A percentile compares a stretch with the other conserved stretches of the same genome.
These are phyloP conservation scores for Metschnikowia baotianmanensis DNA, from an alignment of 805 yeast genomes.

Conservation along the genomic window DNA sequence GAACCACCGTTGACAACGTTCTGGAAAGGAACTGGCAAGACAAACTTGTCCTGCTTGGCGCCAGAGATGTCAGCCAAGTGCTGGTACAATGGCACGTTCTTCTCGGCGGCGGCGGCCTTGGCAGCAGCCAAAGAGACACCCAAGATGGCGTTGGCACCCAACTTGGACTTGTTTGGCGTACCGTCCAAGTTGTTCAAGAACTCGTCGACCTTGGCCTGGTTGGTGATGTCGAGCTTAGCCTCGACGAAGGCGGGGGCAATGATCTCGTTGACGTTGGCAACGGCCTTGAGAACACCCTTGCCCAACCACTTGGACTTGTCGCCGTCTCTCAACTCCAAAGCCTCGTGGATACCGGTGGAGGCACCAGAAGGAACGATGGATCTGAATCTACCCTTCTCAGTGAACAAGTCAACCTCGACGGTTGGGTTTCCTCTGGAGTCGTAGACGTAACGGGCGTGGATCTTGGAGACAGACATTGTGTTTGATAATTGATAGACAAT, in stretches of 20 bases:
- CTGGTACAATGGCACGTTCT: slow-evolving; percentile 87
- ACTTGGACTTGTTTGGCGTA: slow-evolving; percentile 93
- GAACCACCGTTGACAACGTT: slow-evolving; percentile 99
- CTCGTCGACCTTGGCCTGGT: slow-evolving; percentile 85
- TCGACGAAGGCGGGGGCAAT: slow-evolving; percentile 91
- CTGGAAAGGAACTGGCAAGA: slow-evolving; percentile 98
- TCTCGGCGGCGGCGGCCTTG: slow-evolving; percentile 97
- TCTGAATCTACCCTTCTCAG: slow-evolving; percentile 92
- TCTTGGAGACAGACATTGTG: slow-evolving; percentile 80
- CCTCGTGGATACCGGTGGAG: slow-evolving; percentile 98
- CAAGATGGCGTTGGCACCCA: slow-evolving; percentile 97
- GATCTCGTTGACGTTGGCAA: slow-evolving; percentile 89
- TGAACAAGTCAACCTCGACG: slow-evolving; percentile 95
- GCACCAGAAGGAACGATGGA: slow-evolving; percentile 99
- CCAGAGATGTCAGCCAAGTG: slow-evolving; percentile 83
- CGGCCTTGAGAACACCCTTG: slow-evolving; percentile 97
- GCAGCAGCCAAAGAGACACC: slow-evolving; percentile 98
- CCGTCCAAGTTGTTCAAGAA: slow-evolving; percentile 89
- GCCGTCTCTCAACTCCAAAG: slow-evolving; percentile 96
- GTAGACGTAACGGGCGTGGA: slow-evolving; percentile 95
- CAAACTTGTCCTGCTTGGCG: slow-evolving; percentile 74
- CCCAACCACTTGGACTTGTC: slow-evolving; percentile 98
- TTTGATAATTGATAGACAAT: slow-evolving; percentile 7
- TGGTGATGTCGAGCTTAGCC: slow-evolving; percentile 77
- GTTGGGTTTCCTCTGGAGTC: slow-evolving; percentile 99